Evolutionary conservation across 192 early-diverging fungal genomes (phyloP), one percentile per base, ranked within the genome.

Genomic region (Backusella macrospora): DNA sequence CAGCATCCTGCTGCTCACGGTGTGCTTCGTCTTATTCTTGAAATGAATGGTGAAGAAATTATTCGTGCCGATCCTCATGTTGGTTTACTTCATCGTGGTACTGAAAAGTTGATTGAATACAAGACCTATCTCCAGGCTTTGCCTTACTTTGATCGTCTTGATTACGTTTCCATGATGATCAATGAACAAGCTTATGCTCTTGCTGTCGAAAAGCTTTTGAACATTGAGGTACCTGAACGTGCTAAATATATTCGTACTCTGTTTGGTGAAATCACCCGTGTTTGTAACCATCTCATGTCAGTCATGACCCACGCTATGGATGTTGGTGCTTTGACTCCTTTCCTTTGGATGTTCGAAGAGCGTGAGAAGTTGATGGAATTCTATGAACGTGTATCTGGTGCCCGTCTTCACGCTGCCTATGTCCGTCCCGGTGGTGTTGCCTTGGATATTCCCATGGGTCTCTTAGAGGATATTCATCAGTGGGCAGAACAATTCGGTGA

Each of bases 261-360:
- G 82, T 98, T 98, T 89, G 98, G 85, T 76, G 98, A 99, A 84
- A 96, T 99, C 76, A 99, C 98, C 39, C 92, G 96, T 75, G 90
- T 99, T 73, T 85, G 96, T 66, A 99, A 99, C 90, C 98, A 99
- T 86, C 96, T 96, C 79, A 98, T 99, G 96, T 95, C 98, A 34
- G 83, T 97, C 37, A 96, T 95, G 78, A 91, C 95, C 29, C 98
- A 99, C 82, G 95, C 96, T 62, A 89, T 99, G 89, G 98, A 99
- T 81, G 96, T 99, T 40, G 98, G 98, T 73, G 98, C 96, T 34
- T 85, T 98, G 83, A 97, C 98, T 37, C 98, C 98, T 66, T 97
- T 99, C 87, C 85, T 99, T 81, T 99, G 96, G 90, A 90, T 98
- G 93, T 98, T 99, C 76, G 98, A 99, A 87, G 98, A 99, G 85